Percentiles rank a stretch among this genome's conserved stretches.
phyloP scores from a whole-genome alignment of 306 rosid genomes.

The Crotalaria pallida region DNA sequence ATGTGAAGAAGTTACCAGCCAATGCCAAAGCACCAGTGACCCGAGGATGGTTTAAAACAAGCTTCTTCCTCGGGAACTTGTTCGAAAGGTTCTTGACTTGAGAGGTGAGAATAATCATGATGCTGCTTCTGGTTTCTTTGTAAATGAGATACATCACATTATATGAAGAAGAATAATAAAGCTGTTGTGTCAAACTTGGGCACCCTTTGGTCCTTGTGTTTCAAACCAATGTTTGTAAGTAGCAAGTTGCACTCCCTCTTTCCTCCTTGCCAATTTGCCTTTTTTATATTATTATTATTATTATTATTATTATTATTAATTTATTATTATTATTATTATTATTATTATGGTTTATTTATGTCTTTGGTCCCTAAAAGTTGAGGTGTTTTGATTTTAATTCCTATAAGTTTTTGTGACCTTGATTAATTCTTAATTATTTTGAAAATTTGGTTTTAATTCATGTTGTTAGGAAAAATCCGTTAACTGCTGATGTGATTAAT shows the following conservation, averaged over 20 bases:
- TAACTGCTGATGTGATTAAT: too few species aligned
- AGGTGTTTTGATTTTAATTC: too few species aligned
- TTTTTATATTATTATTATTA: too few species aligned
- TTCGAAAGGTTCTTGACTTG: constrained; percentile 48
- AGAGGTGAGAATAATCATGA: neutral
- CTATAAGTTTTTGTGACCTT: too few species aligned
- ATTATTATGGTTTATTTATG: too few species aligned
- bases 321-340: too few species aligned
- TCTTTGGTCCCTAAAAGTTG: too few species aligned
- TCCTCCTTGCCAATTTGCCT: neutral
- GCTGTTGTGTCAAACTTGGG: constrained; percentile 15
- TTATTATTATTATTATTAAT: too few species aligned
- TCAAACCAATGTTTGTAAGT: constrained; percentile 16
- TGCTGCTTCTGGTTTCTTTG: neutral
- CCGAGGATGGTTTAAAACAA: constrained; percentile 49
- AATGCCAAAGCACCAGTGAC: constrained; percentile 34
- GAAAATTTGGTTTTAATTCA: too few species aligned
- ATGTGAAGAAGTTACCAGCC: constrained; percentile 46
- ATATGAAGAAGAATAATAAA: constrained; percentile 33
- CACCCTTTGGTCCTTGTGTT: neutral
- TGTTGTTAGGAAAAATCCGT: too few species aligned
- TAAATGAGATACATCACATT: neutral
- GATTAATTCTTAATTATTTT: too few species aligned
- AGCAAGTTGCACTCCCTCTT: neutral
- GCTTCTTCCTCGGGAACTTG: constrained; percentile 59